Evolutionary conservation across 2,329 filamentous ascomycete genomes (phyloP), one percentile per base, ranked within the genome.

Genomic region (Trichoderma gracile): DNA sequence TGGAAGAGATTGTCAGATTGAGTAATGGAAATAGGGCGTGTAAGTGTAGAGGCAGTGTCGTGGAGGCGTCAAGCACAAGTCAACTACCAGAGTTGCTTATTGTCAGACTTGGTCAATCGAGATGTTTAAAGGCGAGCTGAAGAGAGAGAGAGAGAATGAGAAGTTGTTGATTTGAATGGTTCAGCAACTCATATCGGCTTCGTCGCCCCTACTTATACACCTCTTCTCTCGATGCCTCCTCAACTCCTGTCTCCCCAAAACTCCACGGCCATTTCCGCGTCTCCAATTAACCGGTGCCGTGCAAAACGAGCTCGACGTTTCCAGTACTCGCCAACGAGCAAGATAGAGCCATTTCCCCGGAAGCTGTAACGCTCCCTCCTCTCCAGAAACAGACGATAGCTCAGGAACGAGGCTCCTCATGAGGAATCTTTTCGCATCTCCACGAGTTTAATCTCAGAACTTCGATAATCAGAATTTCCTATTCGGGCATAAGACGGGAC

Each of bases 381-480:
- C 9, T 21, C 7, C 33, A n/a, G 56, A 59, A 46, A 49, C 56
- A 12, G 19, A 59, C n/a, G 19, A 21, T 40, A 27, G 30, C 47
- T 15, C 47, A 50, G 25, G 42, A 46, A 42, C 19, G 17, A 30
- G 19, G 33, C 57, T 50, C 57, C 46, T 52, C 46, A 43, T 54
- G 59, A 62, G 59, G 49, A 62, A 62, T 62, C 50, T 62, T 54
- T 54, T 47, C 7, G 25, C 25, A 43, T 25, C 38, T 33, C 27
- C 23, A 17, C 23, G 21, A 27, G 40, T 40, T 38, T 38, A 38
- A 38, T 38, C 10, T 25, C 14, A 58, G 25, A 33, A n/a, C 15
- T 15, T 49, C 23, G 52, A 47, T 63, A 45, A 63, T 63, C 60
- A 63, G 23, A 63, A 63, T 63, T 63, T 19, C 60, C 60, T 30